Conservation (phyloP, 2,329 filamentous ascomycete genomes). For the Pseudocercospora vitis region DNA sequence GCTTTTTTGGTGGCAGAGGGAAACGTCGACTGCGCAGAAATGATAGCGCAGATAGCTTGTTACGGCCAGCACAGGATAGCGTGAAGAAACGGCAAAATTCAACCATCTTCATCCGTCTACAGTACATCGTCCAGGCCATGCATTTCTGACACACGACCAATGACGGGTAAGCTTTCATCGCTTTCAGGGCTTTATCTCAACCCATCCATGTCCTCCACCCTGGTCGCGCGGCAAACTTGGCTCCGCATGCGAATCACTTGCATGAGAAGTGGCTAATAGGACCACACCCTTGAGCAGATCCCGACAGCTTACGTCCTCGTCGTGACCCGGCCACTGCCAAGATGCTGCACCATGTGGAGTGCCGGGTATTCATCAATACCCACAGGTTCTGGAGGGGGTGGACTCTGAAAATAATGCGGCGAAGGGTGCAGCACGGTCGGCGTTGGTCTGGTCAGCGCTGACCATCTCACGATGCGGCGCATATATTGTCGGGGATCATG, state of each 20-base stretch:
- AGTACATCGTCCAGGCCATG: no score
- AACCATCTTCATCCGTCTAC: not conserved
- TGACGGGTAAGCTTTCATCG: slow-evolving; percentile 1
- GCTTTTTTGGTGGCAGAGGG: no score
- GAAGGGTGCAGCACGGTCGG: no score
- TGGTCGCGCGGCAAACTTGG: not conserved
- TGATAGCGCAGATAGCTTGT: slow-evolving; percentile 8
- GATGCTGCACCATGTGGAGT: no score
- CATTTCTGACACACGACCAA: no score
- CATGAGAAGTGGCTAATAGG: not conserved
- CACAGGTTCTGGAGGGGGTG: no score
- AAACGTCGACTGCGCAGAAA: slow-evolving; percentile 1
- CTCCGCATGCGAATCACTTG: slow-evolving; percentile 1
- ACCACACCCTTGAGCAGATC: not conserved
- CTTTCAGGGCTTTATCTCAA: not conserved
- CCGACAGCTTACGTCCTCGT: not conserved
- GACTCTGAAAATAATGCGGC: no score
- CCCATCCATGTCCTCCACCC: not conserved
- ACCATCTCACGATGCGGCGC: no score
- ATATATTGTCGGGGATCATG: no score
- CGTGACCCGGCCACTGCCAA: not conserved
- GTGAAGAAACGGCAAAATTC: not conserved
- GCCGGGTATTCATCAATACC: no score
- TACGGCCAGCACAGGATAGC: slow-evolving; percentile 8
- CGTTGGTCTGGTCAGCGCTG: no score